Percentiles rank a stretch among this genome's conserved stretches.
These are phyloP conservation scores for Epichloe scottii DNA, from an alignment of 2,329 filamentous ascomycete species.

Conservation along the genomic window DNA sequence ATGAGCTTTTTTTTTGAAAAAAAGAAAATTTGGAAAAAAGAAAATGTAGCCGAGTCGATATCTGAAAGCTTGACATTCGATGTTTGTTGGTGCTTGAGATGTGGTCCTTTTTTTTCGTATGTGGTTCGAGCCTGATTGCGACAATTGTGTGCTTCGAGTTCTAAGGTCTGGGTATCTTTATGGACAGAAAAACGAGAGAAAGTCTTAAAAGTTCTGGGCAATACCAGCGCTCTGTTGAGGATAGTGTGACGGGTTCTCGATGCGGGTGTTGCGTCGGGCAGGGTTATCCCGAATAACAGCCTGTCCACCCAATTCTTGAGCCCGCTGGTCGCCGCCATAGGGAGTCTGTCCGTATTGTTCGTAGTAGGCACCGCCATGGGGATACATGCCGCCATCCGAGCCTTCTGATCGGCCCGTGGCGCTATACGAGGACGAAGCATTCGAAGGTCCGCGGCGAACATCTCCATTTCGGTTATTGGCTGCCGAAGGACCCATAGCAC, in stretches of 20 bases:
- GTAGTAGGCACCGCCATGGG: slow-evolving; percentile 38
- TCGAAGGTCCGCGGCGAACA: slow-evolving; percentile 81
- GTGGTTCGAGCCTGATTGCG: neutral
- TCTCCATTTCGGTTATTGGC: slow-evolving; percentile 52
- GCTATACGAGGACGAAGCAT: slow-evolving; percentile 93
- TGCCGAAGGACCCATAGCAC: slow-evolving; percentile 64
- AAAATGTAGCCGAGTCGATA: neutral
- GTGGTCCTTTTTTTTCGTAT: neutral
- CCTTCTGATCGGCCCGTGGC: slow-evolving; percentile 62
- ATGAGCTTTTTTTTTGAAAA: neutral
- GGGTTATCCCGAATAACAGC: slow-evolving; percentile 89
- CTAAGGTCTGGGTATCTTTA: slow-evolving; percentile 2
- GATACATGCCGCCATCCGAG: slow-evolving; percentile 41
- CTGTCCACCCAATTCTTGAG: slow-evolving; percentile 39
- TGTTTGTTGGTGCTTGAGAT: neutral
- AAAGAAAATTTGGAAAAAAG: neutral
- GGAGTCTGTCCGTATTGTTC: slow-evolving; percentile 47
- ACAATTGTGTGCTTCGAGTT: neutral
- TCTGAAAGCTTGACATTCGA: neutral
- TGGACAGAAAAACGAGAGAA: slow-evolving; percentile 6
- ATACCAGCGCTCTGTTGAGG: slow-evolving; percentile 91
- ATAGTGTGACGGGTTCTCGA: slow-evolving; percentile 80
- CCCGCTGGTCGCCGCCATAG: slow-evolving; percentile 33
- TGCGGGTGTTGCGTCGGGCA: slow-evolving; percentile 83
- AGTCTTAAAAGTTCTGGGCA: slow-evolving; percentile 74